These are phyloP conservation scores for Keithomyces neogunnii DNA, from an alignment of 2,329 filamentous ascomycete species.

Conservation along the genomic window DNA sequence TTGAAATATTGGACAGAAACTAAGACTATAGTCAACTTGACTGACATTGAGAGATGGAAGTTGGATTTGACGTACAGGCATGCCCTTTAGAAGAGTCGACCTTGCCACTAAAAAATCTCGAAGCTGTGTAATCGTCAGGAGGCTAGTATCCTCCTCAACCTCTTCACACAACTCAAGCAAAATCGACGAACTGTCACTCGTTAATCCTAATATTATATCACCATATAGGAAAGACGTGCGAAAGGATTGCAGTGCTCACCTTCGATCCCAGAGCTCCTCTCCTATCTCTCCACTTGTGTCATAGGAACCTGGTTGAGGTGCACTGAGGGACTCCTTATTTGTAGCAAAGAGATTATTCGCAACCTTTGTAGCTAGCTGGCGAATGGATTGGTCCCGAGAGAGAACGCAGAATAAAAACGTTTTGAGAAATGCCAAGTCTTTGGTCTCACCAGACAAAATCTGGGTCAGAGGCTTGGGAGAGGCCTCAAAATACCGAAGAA, in stretches of 20 bases:
- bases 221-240: too few relatives aligned
- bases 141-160: conserved; percentile 32
- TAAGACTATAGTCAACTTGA: conserved; percentile 18
- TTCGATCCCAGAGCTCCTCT: conserved; percentile 44
- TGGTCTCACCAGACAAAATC: conserved; percentile 18
- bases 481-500: conserved; percentile 46
- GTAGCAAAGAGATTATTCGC: conserved; percentile 37
- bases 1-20: conserved; percentile 45
- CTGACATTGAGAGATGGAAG: background rate
- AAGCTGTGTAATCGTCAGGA: conserved; percentile 37
- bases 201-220: background rate
- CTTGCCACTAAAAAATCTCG: conserved; percentile 49
- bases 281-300: conserved; percentile 19
- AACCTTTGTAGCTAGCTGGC: conserved; percentile 38
- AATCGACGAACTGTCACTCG: conserved; percentile 20
- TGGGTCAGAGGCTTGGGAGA: conserved; percentile 30
- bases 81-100: conserved; percentile 40
- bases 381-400: conserved; percentile 40
- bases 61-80: conserved; percentile 31
- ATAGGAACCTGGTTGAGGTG: conserved; percentile 14
- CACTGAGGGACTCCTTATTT: conserved; percentile 18
- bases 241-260: conserved; percentile 27
- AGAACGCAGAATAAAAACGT: conserved; percentile 46
- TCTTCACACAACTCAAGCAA: conserved; percentile 42
- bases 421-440: conserved; percentile 30